phyloP scores from a whole-genome alignment of 116 monocot genomes.

The Trichopus zeylanicus region DNA sequence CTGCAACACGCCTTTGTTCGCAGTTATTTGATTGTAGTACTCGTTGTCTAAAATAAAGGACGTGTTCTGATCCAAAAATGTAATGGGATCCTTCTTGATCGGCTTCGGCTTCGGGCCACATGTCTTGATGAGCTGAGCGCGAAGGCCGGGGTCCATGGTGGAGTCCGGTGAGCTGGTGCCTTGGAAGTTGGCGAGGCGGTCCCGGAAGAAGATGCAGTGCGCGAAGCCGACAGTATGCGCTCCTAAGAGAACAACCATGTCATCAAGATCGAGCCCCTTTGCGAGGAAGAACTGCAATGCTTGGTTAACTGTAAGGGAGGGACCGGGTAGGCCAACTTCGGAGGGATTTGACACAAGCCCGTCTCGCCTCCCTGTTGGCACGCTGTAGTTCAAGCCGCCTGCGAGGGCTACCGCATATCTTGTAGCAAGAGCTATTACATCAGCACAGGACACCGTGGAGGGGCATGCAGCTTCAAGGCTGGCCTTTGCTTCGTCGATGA shows the following conservation, averaged over 20 bases:
- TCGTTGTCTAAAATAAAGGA: constrained; percentile 29
- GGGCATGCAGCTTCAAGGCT: constrained; percentile 3
- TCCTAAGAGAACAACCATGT: constrained; percentile 36
- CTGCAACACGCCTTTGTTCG: constrained; percentile 20
- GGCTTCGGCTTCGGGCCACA: constrained; percentile 6
- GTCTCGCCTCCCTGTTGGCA: constrained; percentile 45
- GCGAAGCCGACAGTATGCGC: constrained; percentile 34
- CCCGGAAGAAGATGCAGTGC: constrained; percentile 29
- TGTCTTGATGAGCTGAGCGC: neutral
- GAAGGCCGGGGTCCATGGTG: constrained; percentile 19
- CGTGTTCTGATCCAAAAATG: constrained; percentile 35
- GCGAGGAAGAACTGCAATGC: constrained; percentile 16
- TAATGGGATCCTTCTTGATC: constrained; percentile 12
- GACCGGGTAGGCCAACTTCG: constrained; percentile 15
- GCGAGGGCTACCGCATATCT: constrained; percentile 3
- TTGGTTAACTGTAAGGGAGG: constrained; percentile 5
- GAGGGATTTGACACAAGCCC: constrained; percentile 19
- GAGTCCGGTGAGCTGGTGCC: constrained; percentile 13
- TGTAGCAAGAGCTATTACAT: constrained; percentile 9
- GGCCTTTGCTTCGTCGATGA: constrained; percentile 7
- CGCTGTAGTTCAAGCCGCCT: constrained; percentile 11
- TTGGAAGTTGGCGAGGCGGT: constrained; percentile 23
- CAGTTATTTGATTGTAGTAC: constrained; percentile 22
- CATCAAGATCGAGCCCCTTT: constrained; percentile 27
- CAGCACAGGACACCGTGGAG: constrained; percentile 12